phyloP scores from a whole-genome alignment of 495 filamentous ascomycete species.

The Cercophora newfieldiana region DNA sequence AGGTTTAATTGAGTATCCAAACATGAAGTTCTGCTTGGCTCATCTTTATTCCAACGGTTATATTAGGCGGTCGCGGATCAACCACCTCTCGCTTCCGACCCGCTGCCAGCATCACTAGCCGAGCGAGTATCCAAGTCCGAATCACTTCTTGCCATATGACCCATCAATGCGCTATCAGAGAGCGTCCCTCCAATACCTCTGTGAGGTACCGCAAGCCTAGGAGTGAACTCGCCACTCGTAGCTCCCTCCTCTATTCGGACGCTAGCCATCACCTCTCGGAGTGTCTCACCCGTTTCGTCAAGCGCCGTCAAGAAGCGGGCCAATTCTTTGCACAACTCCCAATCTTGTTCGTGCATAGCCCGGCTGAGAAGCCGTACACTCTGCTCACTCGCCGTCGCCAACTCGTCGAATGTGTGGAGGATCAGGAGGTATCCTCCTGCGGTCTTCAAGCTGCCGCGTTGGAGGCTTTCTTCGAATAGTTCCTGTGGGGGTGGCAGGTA shows the following conservation, averaged over 20 bases:
- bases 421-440: slow-evolving; percentile 96
- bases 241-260: slow-evolving; percentile 44
- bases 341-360: slow-evolving; percentile 83
- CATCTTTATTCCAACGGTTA: background rate
- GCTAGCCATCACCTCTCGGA: slow-evolving; percentile 74
- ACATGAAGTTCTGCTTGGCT: background rate
- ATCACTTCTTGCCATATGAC: slow-evolving; percentile 25
- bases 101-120: slow-evolving; percentile 34
- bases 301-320: slow-evolving; percentile 91
- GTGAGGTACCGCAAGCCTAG: slow-evolving; percentile 52
- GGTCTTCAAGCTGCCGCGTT: slow-evolving; percentile 83
- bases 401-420: slow-evolving; percentile 87
- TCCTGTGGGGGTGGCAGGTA: slow-evolving; percentile 86
- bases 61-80: slow-evolving; percentile 36
- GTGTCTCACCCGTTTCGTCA: slow-evolving; percentile 79
- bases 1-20: background rate
- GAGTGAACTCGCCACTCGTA: slow-evolving; percentile 46
- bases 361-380: slow-evolving; percentile 79
- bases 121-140: slow-evolving; percentile 31
- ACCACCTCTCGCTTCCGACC: slow-evolving; percentile 30
- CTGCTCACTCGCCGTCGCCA: slow-evolving; percentile 73
- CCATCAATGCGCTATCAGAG: slow-evolving; percentile 13
- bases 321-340: slow-evolving; percentile 95
- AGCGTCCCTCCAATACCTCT: slow-evolving; percentile 35
- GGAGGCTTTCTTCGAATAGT: slow-evolving; percentile 88